phyloP scores from a whole-genome alignment of 345 rosid genomes.

The Bruguiera parviflora region DNA sequence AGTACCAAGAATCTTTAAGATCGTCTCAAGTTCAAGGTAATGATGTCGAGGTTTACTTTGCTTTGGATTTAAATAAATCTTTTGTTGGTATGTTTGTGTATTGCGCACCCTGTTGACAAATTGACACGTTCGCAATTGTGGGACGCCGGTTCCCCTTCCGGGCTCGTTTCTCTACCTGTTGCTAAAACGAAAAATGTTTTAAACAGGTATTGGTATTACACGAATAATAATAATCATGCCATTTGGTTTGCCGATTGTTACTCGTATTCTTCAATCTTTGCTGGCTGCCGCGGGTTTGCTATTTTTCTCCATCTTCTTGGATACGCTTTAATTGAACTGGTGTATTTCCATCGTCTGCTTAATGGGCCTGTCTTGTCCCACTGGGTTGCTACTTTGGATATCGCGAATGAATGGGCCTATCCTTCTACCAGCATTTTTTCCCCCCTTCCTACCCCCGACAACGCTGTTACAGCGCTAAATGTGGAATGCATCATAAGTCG shows the following conservation, averaged over 20 bases:
- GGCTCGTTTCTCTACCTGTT: no score
- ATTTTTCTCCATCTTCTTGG: neutral
- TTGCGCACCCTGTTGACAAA: neutral
- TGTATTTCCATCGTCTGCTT: neutral
- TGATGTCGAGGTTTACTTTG: neutral
- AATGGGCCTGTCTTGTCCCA: neutral
- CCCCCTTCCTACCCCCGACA: no score
- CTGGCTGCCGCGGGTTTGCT: neutral
- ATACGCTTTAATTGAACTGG: neutral
- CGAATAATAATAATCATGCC: no score
- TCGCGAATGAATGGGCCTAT: neutral
- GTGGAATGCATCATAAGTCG: neutral
- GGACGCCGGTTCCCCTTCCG: no score
- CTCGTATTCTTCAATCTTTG: neutral
- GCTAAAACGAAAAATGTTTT: no score
- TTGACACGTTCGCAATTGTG: no score
- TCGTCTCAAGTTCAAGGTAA: slow-evolving; percentile 49
- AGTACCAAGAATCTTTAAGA: slow-evolving; percentile 35
- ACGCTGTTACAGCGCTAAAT: no score
- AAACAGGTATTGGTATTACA: no score
- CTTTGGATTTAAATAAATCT: neutral
- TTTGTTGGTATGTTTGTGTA: neutral
- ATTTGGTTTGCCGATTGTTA: no score
- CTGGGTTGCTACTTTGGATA: neutral
- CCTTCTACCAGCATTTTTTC: no score